A percentile compares a stretch with the other conserved stretches of the same genome.
These are phyloP conservation scores for Knufia fluminis DNA, from an alignment of 2,329 filamentous ascomycete genomes.

Conservation along the genomic window DNA sequence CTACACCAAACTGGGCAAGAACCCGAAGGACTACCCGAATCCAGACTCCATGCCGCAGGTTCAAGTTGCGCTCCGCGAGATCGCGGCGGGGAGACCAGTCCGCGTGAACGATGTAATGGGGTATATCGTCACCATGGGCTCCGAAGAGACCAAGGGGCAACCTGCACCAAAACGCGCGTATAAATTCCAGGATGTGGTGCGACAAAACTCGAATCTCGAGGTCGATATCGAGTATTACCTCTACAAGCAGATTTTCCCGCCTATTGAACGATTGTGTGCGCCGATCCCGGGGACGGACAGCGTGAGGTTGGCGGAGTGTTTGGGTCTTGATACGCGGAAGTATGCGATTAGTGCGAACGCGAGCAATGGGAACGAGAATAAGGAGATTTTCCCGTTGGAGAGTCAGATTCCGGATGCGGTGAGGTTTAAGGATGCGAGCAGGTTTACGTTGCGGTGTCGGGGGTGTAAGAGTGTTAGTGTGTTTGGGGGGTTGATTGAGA, in stretches of 20 bases:
- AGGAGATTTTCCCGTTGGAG: constrained; percentile 82
- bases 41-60: constrained; percentile 93
- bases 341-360: constrained; percentile 57
- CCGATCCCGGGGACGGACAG: constrained; percentile 91
- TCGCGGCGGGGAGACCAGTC: constrained; percentile 75
- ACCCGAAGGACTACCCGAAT: constrained; percentile 87
- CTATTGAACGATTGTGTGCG: constrained; percentile 92
- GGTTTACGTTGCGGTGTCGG: constrained; percentile 70
- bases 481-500: constrained; percentile 65
- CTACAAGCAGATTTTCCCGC: constrained; percentile 95
- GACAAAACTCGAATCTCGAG: constrained; percentile 62
- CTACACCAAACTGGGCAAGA: constrained; percentile 93
- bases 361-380: constrained; percentile 44
- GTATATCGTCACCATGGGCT: constrained; percentile 73
- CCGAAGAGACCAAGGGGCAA: constrained; percentile 53
- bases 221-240: constrained; percentile 98
- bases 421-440: constrained; percentile 72
- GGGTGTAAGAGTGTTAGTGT: constrained; percentile 61
- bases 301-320: constrained; percentile 78
- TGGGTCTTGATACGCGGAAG: constrained; percentile 81
- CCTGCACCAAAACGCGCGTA: constrained; percentile 77
- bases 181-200: constrained; percentile 73
- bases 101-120: constrained; percentile 93
- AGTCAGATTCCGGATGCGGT: constrained; percentile 87
- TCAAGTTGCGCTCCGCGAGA: constrained; percentile 82